phyloP scores from a whole-genome alignment of 139 green algal species.

The Pseudopediastrum boryanum region DNA sequence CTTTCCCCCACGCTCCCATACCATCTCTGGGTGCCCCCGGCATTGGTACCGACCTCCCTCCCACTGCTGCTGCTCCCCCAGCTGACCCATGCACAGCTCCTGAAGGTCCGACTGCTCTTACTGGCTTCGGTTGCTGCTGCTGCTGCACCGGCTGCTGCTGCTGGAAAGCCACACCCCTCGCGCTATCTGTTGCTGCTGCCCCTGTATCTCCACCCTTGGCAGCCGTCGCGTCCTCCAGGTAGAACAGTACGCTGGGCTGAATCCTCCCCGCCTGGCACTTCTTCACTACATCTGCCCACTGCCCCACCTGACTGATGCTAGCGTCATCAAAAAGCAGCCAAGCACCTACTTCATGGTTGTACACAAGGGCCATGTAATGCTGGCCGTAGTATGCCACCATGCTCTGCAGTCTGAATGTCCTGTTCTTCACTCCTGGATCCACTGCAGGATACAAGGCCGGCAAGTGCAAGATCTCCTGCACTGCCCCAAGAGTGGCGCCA shows the following conservation, averaged over 20 bases:
- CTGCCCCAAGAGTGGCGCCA: slow-evolving; percentile 22
- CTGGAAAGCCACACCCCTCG: too few species aligned
- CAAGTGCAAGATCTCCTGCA: slow-evolving; percentile 29
- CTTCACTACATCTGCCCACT: slow-evolving; percentile 62
- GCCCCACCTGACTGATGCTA: slow-evolving; percentile 40
- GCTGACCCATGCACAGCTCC: too few species aligned
- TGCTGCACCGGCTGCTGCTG: too few species aligned
- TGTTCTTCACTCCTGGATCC: neutral
- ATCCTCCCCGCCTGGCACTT: slow-evolving; percentile 73
- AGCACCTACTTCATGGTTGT: slow-evolving; percentile 40
- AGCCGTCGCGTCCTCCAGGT: slow-evolving; percentile 22
- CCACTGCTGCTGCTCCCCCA: too few species aligned
- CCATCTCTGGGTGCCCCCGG: too few species aligned
- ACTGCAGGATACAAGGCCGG: neutral
- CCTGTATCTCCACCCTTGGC: neutral
- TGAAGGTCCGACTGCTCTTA: too few species aligned
- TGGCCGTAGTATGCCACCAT: slow-evolving; percentile 91
- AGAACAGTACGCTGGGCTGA: slow-evolving; percentile 74
- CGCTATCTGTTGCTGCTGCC: too few species aligned
- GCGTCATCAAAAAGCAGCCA: slow-evolving; percentile 88
- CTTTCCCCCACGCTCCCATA: too few species aligned
- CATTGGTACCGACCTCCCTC: too few species aligned
- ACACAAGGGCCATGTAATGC: slow-evolving; percentile 89
- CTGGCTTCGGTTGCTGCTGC: too few species aligned
- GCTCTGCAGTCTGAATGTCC: slow-evolving; percentile 62